phyloP scores from a whole-genome alignment of 2,329 filamentous ascomycete genomes.

The Cylindrodendrum hubeiense region DNA sequence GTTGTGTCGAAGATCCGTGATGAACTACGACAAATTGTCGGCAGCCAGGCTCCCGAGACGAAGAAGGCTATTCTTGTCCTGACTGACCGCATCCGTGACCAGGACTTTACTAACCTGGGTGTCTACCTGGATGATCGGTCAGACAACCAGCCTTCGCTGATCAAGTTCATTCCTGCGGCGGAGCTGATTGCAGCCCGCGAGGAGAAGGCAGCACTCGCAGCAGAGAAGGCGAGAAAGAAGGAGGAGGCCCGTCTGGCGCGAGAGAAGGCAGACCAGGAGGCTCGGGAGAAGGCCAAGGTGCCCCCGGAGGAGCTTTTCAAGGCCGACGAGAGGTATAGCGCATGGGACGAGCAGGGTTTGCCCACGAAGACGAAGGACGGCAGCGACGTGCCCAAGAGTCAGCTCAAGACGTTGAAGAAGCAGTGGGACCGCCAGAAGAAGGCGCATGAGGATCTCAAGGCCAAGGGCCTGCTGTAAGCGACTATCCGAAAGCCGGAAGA shows the following conservation, averaged over 20 bases:
- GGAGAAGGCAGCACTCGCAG: slow-evolving; percentile 71
- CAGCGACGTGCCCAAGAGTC: slow-evolving; percentile 83
- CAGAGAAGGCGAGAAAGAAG: slow-evolving; percentile 69
- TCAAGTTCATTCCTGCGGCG: slow-evolving; percentile 72
- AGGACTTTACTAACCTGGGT: slow-evolving; percentile 82
- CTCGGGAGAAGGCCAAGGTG: slow-evolving; percentile 69
- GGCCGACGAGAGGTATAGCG: slow-evolving; percentile 71
- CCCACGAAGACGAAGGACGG: slow-evolving; percentile 83
- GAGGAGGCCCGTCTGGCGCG: slow-evolving; percentile 65
- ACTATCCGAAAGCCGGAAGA: not conserved
- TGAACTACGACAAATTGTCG: slow-evolving; percentile 69
- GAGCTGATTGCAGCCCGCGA: slow-evolving; percentile 70
- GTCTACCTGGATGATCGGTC: slow-evolving; percentile 89
- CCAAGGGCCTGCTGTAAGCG: slow-evolving; percentile 47
- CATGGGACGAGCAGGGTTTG: slow-evolving; percentile 86
- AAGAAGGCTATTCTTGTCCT: slow-evolving; percentile 81
- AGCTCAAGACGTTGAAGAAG: slow-evolving; percentile 86
- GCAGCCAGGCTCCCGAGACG: slow-evolving; percentile 59
- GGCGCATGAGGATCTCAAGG: slow-evolving; percentile 72
- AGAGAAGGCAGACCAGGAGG: slow-evolving; percentile 65
- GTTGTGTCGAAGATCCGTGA: slow-evolving; percentile 70
- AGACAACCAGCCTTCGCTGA: slow-evolving; percentile 76
- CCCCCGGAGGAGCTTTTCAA: slow-evolving; percentile 69
- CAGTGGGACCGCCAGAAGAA: slow-evolving; percentile 94
- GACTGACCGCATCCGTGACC: slow-evolving; percentile 85